phyloP scores from a whole-genome alignment of 1,284 basidiomycete genomes.

The Ustilago curta region DNA sequence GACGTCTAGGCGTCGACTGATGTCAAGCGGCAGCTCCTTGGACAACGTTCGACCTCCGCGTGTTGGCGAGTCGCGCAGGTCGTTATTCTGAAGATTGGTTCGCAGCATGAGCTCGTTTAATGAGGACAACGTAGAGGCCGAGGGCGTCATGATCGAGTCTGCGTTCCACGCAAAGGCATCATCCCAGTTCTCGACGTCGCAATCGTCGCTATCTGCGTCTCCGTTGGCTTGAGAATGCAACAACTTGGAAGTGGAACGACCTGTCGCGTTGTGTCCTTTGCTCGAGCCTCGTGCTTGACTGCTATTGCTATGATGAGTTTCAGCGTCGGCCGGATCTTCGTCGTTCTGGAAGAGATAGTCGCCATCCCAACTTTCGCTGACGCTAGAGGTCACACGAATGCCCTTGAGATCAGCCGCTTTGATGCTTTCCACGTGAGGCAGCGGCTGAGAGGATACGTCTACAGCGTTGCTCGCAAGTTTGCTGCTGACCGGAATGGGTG shows the following conservation, averaged over 20 bases:
- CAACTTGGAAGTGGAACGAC: not conserved
- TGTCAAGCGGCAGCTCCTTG: constrained; percentile 2
- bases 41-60: not conserved
- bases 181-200: constrained; percentile 55
- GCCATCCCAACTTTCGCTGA: constrained; percentile 60
- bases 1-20: constrained; percentile 7
- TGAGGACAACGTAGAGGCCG: constrained; percentile 22
- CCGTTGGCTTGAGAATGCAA: not conserved
- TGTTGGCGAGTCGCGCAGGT: not conserved
- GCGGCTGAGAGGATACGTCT: not conserved
- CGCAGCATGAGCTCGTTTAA: constrained; percentile 2
- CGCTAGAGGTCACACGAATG: constrained; percentile 39
- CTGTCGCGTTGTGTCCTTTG: not conserved
- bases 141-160: constrained; percentile 21
- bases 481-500: not conserved
- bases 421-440: constrained; percentile 8
- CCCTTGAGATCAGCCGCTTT: constrained; percentile 24
- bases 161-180: constrained; percentile 47
- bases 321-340: constrained; percentile 15
- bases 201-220: constrained; percentile 26
- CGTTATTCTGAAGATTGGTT: not conserved
- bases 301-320: not conserved
- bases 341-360: constrained; percentile 58
- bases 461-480: constrained; percentile 1
- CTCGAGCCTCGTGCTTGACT: not conserved